Percentiles rank a stretch among this genome's conserved stretches.
Evolutionary conservation across 768 basidiomycete genomes (phyloP).

Genomic region (Xerocomus potaroensis): DNA sequence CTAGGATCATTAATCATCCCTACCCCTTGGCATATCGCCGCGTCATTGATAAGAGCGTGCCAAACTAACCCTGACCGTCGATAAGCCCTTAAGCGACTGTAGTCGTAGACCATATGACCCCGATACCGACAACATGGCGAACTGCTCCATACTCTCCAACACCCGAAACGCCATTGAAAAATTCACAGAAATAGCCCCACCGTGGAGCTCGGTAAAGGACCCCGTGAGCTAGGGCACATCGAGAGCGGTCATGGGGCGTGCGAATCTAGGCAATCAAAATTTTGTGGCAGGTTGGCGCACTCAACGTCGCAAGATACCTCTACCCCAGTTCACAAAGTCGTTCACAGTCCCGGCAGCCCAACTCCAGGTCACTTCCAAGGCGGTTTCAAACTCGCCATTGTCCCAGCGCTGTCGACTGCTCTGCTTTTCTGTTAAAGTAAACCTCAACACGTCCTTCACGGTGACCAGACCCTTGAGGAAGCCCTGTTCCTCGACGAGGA

Average conservation of each 20-base stretch:
- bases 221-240: neutral
- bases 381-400: conserved; percentile 59
- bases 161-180: neutral
- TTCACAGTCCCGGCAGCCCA: conserved; percentile 42
- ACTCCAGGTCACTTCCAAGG: conserved; percentile 58
- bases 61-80: too few relatives aligned
- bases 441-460: conserved; percentile 92
- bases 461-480: conserved; percentile 82
- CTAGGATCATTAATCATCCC: neutral
- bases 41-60: too few relatives aligned
- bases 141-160: neutral
- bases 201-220: neutral
- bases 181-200: neutral
- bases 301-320: conserved; percentile 21
- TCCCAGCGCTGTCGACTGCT: conserved; percentile 51
- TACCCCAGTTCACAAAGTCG: conserved; percentile 28
- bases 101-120: neutral
- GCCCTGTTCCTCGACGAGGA: conserved; percentile 88
- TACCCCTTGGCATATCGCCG: too few relatives aligned
- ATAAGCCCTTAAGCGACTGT: neutral
- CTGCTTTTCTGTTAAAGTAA: conserved; percentile 60
- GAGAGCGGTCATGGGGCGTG: neutral
- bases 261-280: neutral
- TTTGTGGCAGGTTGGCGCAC: neutral
- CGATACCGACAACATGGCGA: neutral